Evolutionary conservation across 1,284 basidiomycete species (phyloP).

Genomic region (Heterobasidion irregulare): DNA sequence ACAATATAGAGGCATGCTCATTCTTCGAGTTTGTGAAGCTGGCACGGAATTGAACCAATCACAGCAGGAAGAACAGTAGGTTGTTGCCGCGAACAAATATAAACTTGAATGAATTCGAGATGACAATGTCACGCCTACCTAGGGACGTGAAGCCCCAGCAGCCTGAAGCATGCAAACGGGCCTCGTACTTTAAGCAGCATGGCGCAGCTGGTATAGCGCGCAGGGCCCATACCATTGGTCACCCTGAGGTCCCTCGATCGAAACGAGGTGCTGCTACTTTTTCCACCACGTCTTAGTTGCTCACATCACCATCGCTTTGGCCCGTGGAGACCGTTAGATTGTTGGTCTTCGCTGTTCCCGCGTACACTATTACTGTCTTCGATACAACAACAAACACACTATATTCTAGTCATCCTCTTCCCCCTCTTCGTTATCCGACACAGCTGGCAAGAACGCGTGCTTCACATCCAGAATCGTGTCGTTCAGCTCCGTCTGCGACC

Average conservation of each 20-base stretch:
- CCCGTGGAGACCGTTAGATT: not conserved
- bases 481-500: not conserved
- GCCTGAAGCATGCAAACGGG: not conserved
- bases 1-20: too few species aligned
- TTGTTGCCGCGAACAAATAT: too few species aligned
- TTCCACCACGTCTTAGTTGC: not conserved
- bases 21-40: too few species aligned
- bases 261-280: conserved; percentile 7
- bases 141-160: not conserved
- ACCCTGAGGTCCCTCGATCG: conserved; percentile 9
- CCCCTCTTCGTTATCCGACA: not conserved
- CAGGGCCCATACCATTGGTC: conserved; percentile 3
- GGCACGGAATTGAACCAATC: too few species aligned
- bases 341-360: not conserved
- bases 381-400: not conserved
- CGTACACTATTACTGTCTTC: not conserved
- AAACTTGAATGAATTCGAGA: not conserved
- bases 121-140: not conserved
- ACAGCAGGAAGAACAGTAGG: too few species aligned
- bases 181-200: not conserved
- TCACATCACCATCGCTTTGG: not conserved
- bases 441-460: not conserved
- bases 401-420: not conserved
- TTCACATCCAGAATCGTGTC: not conserved
- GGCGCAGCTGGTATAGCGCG: conserved; percentile 9